A percentile compares a stretch with the other conserved stretches of the same genome.
Evolutionary conservation across 495 filamentous ascomycete genomes (phyloP).

Genomic region (Lasiosphaeria hispida): DNA sequence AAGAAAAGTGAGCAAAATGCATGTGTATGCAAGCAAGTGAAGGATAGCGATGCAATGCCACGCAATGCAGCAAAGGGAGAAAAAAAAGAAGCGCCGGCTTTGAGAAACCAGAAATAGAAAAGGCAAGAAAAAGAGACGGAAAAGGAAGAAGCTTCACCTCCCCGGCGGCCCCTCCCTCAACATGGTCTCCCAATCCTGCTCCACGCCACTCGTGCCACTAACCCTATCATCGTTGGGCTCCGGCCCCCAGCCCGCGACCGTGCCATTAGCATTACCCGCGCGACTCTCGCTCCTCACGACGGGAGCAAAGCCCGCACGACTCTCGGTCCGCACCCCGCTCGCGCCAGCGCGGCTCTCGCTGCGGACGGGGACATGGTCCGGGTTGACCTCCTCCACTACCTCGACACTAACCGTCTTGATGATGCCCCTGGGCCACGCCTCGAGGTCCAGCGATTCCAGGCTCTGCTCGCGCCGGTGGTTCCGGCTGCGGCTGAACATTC

Average conservation of each 20-base stretch:
- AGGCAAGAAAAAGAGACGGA: background rate
- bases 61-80: too few relatives aligned
- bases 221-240: background rate
- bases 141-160: background rate
- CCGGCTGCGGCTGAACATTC: background rate
- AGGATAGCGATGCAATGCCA: too few relatives aligned
- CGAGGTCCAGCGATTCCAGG: slow-evolving; percentile 19
- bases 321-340: background rate
- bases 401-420: slow-evolving; percentile 43
- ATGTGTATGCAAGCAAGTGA: background rate
- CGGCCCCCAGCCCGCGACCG: background rate
- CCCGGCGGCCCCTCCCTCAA: slow-evolving; percentile 23
- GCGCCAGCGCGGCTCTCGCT: background rate
- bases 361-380: slow-evolving; percentile 16
- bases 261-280: background rate
- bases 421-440: slow-evolving; percentile 34
- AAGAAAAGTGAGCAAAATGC: background rate
- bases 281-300: background rate
- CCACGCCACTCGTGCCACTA: slow-evolving; percentile 21
- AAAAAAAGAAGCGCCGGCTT: too few relatives aligned
- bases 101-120: background rate
- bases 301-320: background rate
- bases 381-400: slow-evolving; percentile 35
- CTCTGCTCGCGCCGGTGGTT: slow-evolving; percentile 6
- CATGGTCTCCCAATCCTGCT: slow-evolving; percentile 32